Percentiles rank a stretch among this genome's conserved stretches.
phyloP scores from a whole-genome alignment of 164 flowering plant genomes.

The Vitis rotundifolia region DNA sequence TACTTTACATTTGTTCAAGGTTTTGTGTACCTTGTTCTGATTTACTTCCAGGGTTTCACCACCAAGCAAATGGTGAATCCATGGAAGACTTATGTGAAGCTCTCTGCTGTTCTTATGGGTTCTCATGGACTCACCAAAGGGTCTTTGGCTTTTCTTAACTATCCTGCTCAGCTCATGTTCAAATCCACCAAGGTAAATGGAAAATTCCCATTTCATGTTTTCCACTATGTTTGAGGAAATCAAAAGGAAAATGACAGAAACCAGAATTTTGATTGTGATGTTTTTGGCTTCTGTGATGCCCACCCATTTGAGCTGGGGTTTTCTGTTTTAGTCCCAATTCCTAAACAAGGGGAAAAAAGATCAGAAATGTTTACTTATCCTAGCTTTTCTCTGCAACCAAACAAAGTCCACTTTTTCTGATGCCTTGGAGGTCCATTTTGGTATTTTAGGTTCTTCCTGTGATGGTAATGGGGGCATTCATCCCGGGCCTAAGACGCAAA shows the following conservation, averaged over 20 bases:
- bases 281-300: too few species aligned
- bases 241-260: too few species aligned
- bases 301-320: too few species aligned
- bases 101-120: constrained; percentile 90
- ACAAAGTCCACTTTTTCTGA: too few species aligned
- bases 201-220: too few species aligned
- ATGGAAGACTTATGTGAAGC: constrained; percentile 74
- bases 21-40: constrained; percentile 67
- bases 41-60: constrained; percentile 81
- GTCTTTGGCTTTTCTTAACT: constrained; percentile 84
- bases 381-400: too few species aligned
- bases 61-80: constrained; percentile 88
- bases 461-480: constrained; percentile 47
- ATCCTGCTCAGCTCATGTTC: constrained; percentile 95
- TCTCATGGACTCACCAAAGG: constrained; percentile 94
- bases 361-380: too few species aligned
- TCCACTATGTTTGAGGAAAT: too few species aligned
- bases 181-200: constrained; percentile 84
- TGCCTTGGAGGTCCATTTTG: neutral
- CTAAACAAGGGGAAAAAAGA: too few species aligned
- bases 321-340: too few species aligned
- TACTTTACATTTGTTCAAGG: constrained; percentile 94
- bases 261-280: too few species aligned
- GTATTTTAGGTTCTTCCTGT: constrained; percentile 34
- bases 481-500: constrained; percentile 38